Conservation (phyloP, 2,329 filamentous ascomycete genomes). For the Fusarium oligoseptatum region DNA sequence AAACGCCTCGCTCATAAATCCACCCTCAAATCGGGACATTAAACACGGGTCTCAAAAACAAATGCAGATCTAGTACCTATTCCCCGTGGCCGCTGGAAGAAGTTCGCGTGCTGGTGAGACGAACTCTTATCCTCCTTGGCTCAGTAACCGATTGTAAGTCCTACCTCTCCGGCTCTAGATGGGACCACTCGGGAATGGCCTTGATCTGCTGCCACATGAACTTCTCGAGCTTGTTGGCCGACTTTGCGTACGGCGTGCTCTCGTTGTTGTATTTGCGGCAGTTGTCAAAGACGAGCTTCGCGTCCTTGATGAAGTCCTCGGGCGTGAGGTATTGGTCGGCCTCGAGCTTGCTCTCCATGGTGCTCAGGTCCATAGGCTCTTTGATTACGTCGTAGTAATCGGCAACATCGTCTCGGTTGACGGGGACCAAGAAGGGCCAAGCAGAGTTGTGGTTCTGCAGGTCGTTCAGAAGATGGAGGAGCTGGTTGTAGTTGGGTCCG, state of each 20-base stretch:
- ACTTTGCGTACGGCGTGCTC: constrained; percentile 94
- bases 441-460: constrained; percentile 93
- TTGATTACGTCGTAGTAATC: constrained; percentile 99
- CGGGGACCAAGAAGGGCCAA: constrained; percentile 95
- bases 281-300: constrained; percentile 91
- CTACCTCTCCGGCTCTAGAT: constrained; percentile 65
- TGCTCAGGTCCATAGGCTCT: constrained; percentile 95
- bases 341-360: constrained; percentile 96
- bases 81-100: not conserved
- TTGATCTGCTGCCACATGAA: constrained; percentile 96
- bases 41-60: not conserved
- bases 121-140: constrained; percentile 12
- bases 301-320: constrained; percentile 92
- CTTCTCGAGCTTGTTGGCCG: constrained; percentile 91
- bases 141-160: constrained; percentile 27
- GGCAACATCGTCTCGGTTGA: constrained; percentile 95
- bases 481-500: constrained; percentile 94
- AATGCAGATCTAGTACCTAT: not conserved
- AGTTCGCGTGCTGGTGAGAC: constrained; percentile 8
- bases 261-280: constrained; percentile 98
- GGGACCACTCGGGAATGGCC: constrained; percentile 92
- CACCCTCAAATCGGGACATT: not conserved
- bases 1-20: constrained; percentile 41
- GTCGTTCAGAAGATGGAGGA: constrained; percentile 92
- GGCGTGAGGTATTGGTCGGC: constrained; percentile 91